Base-by-base conservation (phyloP, 371 early-diverging fungal species). In the Apophysomyces ossiformis region DNA sequence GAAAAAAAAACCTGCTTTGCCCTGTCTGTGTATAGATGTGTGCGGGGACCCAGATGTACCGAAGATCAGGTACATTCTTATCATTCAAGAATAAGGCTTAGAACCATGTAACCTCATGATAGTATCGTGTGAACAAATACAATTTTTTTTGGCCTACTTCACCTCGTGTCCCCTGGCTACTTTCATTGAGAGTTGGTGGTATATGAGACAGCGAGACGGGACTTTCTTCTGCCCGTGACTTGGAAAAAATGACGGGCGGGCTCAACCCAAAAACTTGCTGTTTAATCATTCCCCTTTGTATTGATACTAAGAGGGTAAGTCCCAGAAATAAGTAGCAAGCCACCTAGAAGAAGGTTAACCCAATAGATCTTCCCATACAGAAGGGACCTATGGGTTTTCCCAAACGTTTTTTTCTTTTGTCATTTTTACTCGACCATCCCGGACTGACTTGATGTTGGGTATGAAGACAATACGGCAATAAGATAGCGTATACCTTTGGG, bases 181-280 rank as follows among this genome's bases (percentile, higher is more conserved):
- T 45, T 45, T 45, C 16, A 45, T 18, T 45, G 46, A 13, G 4
- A 5, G 5, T 13, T 45, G 13, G 1, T 45, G 13, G 1, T 45
- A 18, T 45, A n/a, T 0, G 16, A 45, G 6, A 45, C 16, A 45
- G 37, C 65, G 68, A 11, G 68, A 65, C 45, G 67, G 72, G 38
- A 68, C 63, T 7, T 61, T 68, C 1, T 67, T 58, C 39, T 68
- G 64, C 58, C 64, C 67, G 18, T 71, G 72, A 45, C 57, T 57
- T 15, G 21, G 12, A 21, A 57, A 36, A 35, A 61, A 38, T 13
- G 43, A 46, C 18, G 59, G 63, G 32, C 32, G 32, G 32, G 2
- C 3, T 26, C 32, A 26, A 26, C 32, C 32, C 32, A 26, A 26
- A 0, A 26, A 26, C 1, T 26, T n/a, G n/a, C n/a, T n/a, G n/a